Base-by-base conservation (phyloP, 2,329 filamentous ascomycete species). In the Tolypocladium endophyticum region DNA sequence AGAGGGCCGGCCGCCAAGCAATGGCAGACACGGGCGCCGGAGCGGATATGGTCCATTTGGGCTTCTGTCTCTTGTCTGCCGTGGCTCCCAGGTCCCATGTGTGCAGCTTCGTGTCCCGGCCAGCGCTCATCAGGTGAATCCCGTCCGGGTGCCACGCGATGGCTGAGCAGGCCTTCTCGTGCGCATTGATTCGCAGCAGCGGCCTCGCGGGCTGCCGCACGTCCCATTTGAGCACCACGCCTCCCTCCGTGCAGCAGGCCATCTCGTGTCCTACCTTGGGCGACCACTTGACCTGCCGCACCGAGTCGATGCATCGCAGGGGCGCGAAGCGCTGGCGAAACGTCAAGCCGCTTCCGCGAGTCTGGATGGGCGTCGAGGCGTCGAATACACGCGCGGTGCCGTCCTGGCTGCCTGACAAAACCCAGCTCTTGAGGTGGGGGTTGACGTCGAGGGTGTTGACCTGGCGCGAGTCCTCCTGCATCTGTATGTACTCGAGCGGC, bases 141-240 rank as follows among this genome's bases (percentile, higher is more conserved):
- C 86, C 86, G 66, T 88, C 86, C 0, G 84, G 82, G 64, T 89
- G 86, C 86, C 86, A 89, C 3, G 83, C 79, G 52, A 87, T 82
- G 0, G 83, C 78, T 2, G 81, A 77, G 65, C 83, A 84, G 0
- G 81, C 76, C 62, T 81, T 84, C 60, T 85, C 81, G 66, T 87
- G 85, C 0, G 82, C 85, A 36, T 82, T 81, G 65, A 87, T 82
- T 63, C 81, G 79, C 56, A 87, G 68, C 16, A 85, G 65, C 1
- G 84, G 84, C 12, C 77, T 76, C 20, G 70, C 72, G 7, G 78
- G 65, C 65, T 83, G 83, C 8, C 84, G 77, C 5, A 85, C 77
- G 68, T 87, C 85, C 83, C 85, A 87, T 66, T 87, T 86, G 63
- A 86, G 71, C 16, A 87, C 76, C 18, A 81, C 78, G 14, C 85